Evolutionary conservation across 1,284 basidiomycete species (phyloP).

Genomic region (Cerioporus squamosus): DNA sequence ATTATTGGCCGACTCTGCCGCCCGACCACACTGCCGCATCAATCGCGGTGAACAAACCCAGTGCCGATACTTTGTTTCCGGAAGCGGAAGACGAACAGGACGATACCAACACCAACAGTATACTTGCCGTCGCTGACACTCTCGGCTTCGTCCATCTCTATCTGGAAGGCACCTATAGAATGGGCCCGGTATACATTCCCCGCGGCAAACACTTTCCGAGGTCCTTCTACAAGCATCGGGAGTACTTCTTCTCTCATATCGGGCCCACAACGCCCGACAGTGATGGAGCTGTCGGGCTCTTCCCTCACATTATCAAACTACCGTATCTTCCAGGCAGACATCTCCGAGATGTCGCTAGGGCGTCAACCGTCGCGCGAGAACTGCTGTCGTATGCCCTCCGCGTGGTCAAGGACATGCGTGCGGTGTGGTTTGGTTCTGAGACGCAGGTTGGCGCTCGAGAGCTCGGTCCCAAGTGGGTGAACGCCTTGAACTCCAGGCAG

Average conservation of each 20-base stretch:
- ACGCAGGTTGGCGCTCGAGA: conserved; percentile 66
- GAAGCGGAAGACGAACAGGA: conserved; percentile 53
- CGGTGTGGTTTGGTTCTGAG: conserved; percentile 72
- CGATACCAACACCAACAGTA: conserved; percentile 61
- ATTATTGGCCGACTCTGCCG: conserved; percentile 69
- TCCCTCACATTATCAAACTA: conserved; percentile 55
- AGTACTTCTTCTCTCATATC: conserved; percentile 48
- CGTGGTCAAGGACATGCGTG: conserved; percentile 71
- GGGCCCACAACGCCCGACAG: conserved; percentile 22
- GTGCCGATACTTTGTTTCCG: conserved; percentile 38
- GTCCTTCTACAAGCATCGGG: conserved; percentile 57
- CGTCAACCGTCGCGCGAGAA: conserved; percentile 72
- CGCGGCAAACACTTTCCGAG: conserved; percentile 41
- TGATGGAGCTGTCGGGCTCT: conserved; percentile 34
- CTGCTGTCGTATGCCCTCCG: conserved; percentile 72
- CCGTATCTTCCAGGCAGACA: conserved; percentile 59
- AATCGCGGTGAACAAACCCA: conserved; percentile 46
- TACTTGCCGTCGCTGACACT: conserved; percentile 64
- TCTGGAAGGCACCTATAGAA: conserved; percentile 80
- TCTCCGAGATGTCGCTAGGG: conserved; percentile 67
- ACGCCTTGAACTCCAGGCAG: conserved; percentile 63
- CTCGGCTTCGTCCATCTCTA: conserved; percentile 63
- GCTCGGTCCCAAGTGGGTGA: conserved; percentile 74
- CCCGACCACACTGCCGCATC: conserved; percentile 60
- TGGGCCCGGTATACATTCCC: conserved; percentile 59